Base-by-base conservation (phyloP, 2,329 filamentous ascomycete genomes). In the Graphiopsis chlorocephala region DNA sequence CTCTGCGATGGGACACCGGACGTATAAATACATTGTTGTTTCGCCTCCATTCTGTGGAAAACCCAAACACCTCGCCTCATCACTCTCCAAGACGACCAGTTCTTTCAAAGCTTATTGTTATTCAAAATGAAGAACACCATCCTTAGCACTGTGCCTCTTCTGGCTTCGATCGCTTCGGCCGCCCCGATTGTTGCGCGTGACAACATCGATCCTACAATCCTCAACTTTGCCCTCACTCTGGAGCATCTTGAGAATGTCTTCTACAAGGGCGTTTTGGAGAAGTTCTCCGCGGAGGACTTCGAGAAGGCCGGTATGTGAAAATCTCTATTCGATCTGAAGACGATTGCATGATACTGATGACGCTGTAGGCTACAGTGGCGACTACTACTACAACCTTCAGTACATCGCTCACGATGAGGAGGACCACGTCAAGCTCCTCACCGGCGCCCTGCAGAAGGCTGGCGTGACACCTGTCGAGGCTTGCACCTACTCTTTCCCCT, bases 381-480 rank as follows among this genome's bases (percentile, higher is more conserved):
- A 78, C 12, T 85, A 86, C 73, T 88, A 87, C 78, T 77, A 78
- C 64, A 85, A 88, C 77, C 72, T 90, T 63, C 76, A 82, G 72
- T 81, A 80, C 65, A 81, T 90, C 58, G 81, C 80, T 4, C 71
- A 75, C 4, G 88, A 90, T 69, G 88, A 88, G 72, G 68, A 78
- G 65, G 77, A 78, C 4, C 87, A 89, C 71, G 87, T 88, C 66
- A 69, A 75, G 35, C 85, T 87, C 76, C 78, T 89, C 6, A 77
- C 78, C 48, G 76, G 78, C 15, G 75, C 77, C 5, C 70, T 82
- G 31, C 73, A 67, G 23, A 77, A 79, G 48, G 80, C 81, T 28
- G 84, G 83, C 52, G 82, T 78, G 26, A 78, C 75, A 0, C 82
- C 87, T n/a, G 83, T 87, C 33, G 71, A 77, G n/a, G 80, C 80